These are phyloP conservation scores for Sambucus nigra DNA, from an alignment of 129 eudicot species.

Conservation along the genomic window DNA sequence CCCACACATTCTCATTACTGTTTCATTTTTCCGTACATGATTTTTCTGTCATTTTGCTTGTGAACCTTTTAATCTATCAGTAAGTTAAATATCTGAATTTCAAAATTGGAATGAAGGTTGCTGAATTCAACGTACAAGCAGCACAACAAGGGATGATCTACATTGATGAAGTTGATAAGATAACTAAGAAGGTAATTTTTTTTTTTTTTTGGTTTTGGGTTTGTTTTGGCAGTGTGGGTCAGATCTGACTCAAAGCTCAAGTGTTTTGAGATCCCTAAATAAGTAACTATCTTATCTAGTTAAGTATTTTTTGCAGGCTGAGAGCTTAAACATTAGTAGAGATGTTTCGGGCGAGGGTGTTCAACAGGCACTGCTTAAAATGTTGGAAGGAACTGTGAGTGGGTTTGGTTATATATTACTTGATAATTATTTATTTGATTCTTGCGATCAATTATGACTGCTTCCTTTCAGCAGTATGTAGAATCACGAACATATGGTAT, in stretches of 20 bases:
- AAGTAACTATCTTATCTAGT: slow-evolving; percentile 3
- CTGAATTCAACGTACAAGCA: slow-evolving; percentile 89
- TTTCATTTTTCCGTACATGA: background rate
- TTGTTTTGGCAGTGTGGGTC: too few relatives aligned
- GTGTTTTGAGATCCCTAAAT: too few relatives aligned
- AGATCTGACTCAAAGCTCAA: background rate
- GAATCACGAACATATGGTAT: slow-evolving; percentile 2
- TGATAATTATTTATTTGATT: background rate
- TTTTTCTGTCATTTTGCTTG: background rate
- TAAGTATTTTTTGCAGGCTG: slow-evolving; percentile 47
- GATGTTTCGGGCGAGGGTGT: slow-evolving; percentile 99
- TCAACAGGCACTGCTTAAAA: slow-evolving; percentile 90
- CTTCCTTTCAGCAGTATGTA: slow-evolving; percentile 1
- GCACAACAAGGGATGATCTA: slow-evolving; percentile 96
- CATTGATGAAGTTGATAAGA: slow-evolving; percentile 97
- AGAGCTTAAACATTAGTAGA: slow-evolving; percentile 72
- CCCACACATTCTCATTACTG: background rate
- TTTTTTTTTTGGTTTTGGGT: background rate
- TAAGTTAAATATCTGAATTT: slow-evolving; percentile 2
- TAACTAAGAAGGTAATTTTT: slow-evolving; percentile 70
- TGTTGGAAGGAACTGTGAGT: slow-evolving; percentile 98
- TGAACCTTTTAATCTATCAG: background rate
- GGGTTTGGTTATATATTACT: background rate
- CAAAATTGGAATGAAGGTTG: slow-evolving; percentile 43
- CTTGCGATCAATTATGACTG: background rate